Evolutionary conservation across 2,329 filamentous ascomycete genomes (phyloP).

Genomic region (Alternaria gansuensis): DNA sequence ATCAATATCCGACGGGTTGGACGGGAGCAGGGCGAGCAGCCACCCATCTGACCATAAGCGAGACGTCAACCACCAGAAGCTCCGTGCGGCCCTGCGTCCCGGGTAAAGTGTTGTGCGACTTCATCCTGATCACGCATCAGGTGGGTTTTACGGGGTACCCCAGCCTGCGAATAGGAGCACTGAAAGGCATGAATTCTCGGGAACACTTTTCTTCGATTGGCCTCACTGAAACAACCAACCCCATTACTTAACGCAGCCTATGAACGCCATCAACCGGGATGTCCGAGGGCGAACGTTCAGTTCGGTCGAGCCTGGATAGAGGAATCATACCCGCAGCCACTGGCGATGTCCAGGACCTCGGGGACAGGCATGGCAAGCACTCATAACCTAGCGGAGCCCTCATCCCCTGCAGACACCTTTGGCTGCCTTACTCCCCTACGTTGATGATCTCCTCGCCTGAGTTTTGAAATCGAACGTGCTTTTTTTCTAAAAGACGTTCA

Average conservation of each 20-base stretch:
- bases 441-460: background rate
- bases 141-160: slow-evolving; percentile 12
- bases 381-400: slow-evolving; percentile 27
- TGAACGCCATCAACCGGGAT: slow-evolving; percentile 24
- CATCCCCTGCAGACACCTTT: slow-evolving; percentile 14
- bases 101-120: slow-evolving; percentile 40
- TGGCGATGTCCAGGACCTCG: slow-evolving; percentile 20
- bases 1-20: slow-evolving; percentile 13
- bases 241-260: slow-evolving; percentile 26
- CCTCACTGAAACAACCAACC: slow-evolving; percentile 30
- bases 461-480: background rate
- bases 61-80: slow-evolving; percentile 27
- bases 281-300: slow-evolving; percentile 17
- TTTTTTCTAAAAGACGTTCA: background rate
- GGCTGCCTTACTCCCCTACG: background rate
- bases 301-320: slow-evolving; percentile 21
- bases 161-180: slow-evolving; percentile 31
- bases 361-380: slow-evolving; percentile 17
- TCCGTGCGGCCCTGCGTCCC: slow-evolving; percentile 43
- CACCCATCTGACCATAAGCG: slow-evolving; percentile 30
- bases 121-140: slow-evolving; percentile 27
- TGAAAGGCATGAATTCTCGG: slow-evolving; percentile 13
- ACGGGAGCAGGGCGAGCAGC: slow-evolving; percentile 23
- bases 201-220: slow-evolving; percentile 34
- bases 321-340: slow-evolving; percentile 27